phyloP scores from a whole-genome alignment of 176 grass and related monocot species.

The Aegilops umbellulata region DNA sequence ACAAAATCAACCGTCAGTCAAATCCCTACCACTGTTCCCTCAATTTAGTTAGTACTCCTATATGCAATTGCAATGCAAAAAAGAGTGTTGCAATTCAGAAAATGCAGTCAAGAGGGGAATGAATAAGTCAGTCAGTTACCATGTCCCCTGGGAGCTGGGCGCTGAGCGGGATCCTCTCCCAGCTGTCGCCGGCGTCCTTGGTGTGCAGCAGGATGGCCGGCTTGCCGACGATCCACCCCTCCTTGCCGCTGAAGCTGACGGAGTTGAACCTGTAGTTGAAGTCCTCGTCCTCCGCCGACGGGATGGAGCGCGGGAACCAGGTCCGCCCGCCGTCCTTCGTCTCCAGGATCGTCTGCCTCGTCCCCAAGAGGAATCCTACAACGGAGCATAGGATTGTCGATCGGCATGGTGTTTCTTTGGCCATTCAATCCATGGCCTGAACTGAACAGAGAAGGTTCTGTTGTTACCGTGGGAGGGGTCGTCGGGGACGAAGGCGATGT shows the following conservation, averaged over 20 bases:
- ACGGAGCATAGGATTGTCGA: background rate
- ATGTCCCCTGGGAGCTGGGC: slow-evolving; percentile 90
- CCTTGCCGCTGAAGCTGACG: slow-evolving; percentile 86
- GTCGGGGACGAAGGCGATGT: slow-evolving; percentile 95
- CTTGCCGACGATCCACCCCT: slow-evolving; percentile 98
- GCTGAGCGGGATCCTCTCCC: slow-evolving; percentile 95
- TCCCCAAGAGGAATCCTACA: slow-evolving; percentile 86
- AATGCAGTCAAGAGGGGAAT: background rate
- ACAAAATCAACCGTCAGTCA: background rate
- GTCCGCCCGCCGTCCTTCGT: slow-evolving; percentile 82
- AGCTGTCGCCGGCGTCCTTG: slow-evolving; percentile 82
- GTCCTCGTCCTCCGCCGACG: slow-evolving; percentile 92
- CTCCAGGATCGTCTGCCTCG: slow-evolving; percentile 84
- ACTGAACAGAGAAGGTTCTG: background rate
- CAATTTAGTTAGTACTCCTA: background rate
- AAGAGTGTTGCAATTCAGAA: background rate
- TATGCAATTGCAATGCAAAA: background rate
- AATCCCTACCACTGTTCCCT: too few species aligned
- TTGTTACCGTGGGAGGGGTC: slow-evolving; percentile 63
- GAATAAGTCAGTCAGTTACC: background rate
- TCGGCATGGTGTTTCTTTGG: too few species aligned
- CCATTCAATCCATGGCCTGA: background rate
- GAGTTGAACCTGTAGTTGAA: slow-evolving; percentile 99
- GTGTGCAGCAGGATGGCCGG: slow-evolving; percentile 86
- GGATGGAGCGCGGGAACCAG: slow-evolving; percentile 80